phyloP scores from a whole-genome alignment of 2,329 filamentous ascomycete species.

The Periconia sp. region DNA sequence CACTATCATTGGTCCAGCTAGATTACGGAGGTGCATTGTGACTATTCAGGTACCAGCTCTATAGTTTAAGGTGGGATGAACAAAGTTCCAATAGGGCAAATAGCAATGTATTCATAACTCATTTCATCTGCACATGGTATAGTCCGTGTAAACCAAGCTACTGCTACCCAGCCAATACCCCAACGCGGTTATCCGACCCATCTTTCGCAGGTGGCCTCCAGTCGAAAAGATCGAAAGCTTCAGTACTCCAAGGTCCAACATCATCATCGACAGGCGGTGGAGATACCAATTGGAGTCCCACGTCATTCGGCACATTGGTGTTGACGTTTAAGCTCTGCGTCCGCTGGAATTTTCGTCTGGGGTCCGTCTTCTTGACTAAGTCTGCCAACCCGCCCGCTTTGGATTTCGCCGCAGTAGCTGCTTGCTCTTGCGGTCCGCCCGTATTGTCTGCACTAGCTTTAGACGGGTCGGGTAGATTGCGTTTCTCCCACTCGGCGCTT shows the following conservation, averaged over 20 bases:
- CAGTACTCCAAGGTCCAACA: conserved; percentile 71
- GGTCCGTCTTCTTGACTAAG: conserved; percentile 39
- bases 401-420: conserved; percentile 4
- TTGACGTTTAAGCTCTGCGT: conserved; percentile 35
- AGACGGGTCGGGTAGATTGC: conserved; percentile 25
- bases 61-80: too few species aligned
- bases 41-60: too few species aligned
- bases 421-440: too few species aligned
- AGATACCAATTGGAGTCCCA: conserved; percentile 17
- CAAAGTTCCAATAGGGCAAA: too few species aligned
- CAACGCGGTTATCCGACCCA: too few species aligned
- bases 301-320: conserved; percentile 21
- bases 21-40: too few species aligned
- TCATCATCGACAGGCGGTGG: conserved; percentile 56
- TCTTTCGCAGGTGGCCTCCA: conserved; percentile 57
- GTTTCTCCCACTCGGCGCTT: conserved; percentile 35
- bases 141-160: too few species aligned
- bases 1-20: too few species aligned
- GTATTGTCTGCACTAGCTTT: not conserved
- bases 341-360: conserved; percentile 34
- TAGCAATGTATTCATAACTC: too few species aligned
- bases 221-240: conserved; percentile 71
- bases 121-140: too few species aligned
- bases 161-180: too few species aligned
- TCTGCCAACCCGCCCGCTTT: conserved; percentile 29